Base-by-base conservation (phyloP, 306 rosid species). In the Pterocarpus santalinus region DNA sequence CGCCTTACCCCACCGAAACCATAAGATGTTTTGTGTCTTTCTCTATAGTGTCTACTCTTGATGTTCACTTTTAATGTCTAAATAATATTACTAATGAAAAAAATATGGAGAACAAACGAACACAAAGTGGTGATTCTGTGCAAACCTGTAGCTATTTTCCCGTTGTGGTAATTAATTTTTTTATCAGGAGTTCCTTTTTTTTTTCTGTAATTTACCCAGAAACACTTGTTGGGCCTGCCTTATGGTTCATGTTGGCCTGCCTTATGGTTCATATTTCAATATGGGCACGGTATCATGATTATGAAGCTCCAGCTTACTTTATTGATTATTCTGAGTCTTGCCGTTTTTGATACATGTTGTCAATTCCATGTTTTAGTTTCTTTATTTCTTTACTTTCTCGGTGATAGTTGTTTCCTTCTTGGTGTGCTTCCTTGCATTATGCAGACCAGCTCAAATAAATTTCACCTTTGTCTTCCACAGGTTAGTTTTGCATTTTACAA, bases 391-490 rank as follows among this genome's bases (percentile, higher is more conserved):
- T 74, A 62, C 55, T 77, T 35, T 78, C 66, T 22, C 35, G 5
- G 11, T 22, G 66, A 51, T 61, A 47, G 22, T 36, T 36, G 58
- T 55, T 65, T 77, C 69, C 72, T 78, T 60, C 56, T 38, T 71
- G 62, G 62, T 77, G 34, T 76, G 46, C 60, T 75, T 60, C 36
- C 77, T 62, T 80, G 58, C 69, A 65, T 78, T 86, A 8, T 65
- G 89, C 91, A 94, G 97, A 82, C 79, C 11, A 88, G 93, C 84
- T 87, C 90, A 79, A 93, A 90, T 66, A 91, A 91, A 33, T 73
- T 77, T 62, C 98, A 94, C 90, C 81, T 91, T 77, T 94, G 97
- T 87, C 85, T 91, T 80, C 95, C 98, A 52, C 95, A 90, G 95
- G 97, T 94, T 78, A 80, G 86, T 81, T 30, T 16, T 14, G 34